Percentiles rank a stretch among this genome's conserved stretches.
Evolutionary conservation across 139 green algal genomes (phyloP).

Genomic region (Mychonastes homosphaera): DNA sequence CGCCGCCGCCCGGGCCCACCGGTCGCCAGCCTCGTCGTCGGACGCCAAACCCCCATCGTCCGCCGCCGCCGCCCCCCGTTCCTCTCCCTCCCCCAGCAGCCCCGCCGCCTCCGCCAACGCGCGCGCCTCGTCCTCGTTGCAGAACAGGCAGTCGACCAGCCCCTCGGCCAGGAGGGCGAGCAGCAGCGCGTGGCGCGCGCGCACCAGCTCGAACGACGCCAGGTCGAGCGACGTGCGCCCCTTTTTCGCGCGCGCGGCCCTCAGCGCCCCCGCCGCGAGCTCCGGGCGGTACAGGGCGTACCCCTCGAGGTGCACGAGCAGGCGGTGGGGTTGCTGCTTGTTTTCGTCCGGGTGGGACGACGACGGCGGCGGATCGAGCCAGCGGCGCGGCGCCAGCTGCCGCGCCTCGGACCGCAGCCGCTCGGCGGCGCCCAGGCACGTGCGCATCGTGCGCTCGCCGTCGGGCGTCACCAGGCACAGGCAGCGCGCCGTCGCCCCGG

Average conservation of each 20-base stretch:
- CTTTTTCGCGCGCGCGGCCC: conserved; percentile 25
- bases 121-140: conserved; percentile 70
- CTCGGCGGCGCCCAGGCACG: conserved; percentile 58
- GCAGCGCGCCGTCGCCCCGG: conserved; percentile 38
- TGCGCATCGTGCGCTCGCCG: conserved; percentile 87
- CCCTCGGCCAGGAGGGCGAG: conserved; percentile 35
- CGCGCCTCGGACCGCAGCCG: conserved; percentile 75
- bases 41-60: too few relatives aligned
- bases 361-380: too few relatives aligned
- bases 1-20: too few relatives aligned
- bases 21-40: too few relatives aligned
- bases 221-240: conserved; percentile 63
- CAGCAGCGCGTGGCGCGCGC: conserved; percentile 33
- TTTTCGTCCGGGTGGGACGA: too few relatives aligned
- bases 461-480: conserved; percentile 69
- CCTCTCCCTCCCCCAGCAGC: not conserved
- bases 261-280: conserved; percentile 17
- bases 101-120: conserved; percentile 34
- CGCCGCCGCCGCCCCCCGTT: not conserved
- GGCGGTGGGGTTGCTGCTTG: too few relatives aligned
- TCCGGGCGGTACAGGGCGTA: not conserved
- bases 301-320: conserved; percentile 65
- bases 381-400: too few relatives aligned
- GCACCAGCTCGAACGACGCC: conserved; percentile 68
- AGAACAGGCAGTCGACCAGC: conserved; percentile 71